Percentiles rank a stretch among this genome's conserved stretches.
phyloP scores from a whole-genome alignment of 2,329 filamentous ascomycete genomes.

The Lachnellula hyalina region DNA sequence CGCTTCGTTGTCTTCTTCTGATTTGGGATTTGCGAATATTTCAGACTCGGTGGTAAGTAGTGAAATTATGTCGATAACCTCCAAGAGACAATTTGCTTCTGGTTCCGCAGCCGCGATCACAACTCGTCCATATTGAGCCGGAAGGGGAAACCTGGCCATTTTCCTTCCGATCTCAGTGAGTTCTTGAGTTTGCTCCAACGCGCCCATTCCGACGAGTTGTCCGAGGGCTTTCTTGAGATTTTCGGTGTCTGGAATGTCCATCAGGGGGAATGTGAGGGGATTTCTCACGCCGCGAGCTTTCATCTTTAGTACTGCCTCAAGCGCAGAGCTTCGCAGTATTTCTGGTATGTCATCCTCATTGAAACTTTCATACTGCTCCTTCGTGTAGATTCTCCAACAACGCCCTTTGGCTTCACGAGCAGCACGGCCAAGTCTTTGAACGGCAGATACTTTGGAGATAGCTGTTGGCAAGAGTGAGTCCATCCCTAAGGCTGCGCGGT shows the following conservation, averaged over 20 bases:
- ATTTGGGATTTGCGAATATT: slow-evolving; percentile 55
- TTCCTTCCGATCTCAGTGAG: slow-evolving; percentile 71
- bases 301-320: slow-evolving; percentile 84
- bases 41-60: slow-evolving; percentile 59
- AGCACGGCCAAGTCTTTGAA: slow-evolving; percentile 86
- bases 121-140: slow-evolving; percentile 74
- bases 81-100: slow-evolving; percentile 66
- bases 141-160: slow-evolving; percentile 79
- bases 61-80: slow-evolving; percentile 78
- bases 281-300: slow-evolving; percentile 85
- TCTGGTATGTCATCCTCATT: slow-evolving; percentile 76
- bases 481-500: slow-evolving; percentile 74
- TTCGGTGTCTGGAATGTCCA: slow-evolving; percentile 74
- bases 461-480: slow-evolving; percentile 87
- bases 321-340: slow-evolving; percentile 83
- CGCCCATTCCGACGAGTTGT: slow-evolving; percentile 73
- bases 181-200: slow-evolving; percentile 63
- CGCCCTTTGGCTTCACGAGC: slow-evolving; percentile 88
- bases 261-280: slow-evolving; percentile 74
- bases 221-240: slow-evolving; percentile 76
- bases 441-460: slow-evolving; percentile 88
- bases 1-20: slow-evolving; percentile 51
- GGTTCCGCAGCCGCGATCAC: slow-evolving; percentile 71
- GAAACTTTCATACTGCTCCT: slow-evolving; percentile 65
- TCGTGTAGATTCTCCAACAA: slow-evolving; percentile 84